Percentiles rank a stretch among this genome's conserved stretches.
Conservation (phyloP, 1,284 basidiomycete genomes). For the Thecaphora thlaspeos region DNA sequence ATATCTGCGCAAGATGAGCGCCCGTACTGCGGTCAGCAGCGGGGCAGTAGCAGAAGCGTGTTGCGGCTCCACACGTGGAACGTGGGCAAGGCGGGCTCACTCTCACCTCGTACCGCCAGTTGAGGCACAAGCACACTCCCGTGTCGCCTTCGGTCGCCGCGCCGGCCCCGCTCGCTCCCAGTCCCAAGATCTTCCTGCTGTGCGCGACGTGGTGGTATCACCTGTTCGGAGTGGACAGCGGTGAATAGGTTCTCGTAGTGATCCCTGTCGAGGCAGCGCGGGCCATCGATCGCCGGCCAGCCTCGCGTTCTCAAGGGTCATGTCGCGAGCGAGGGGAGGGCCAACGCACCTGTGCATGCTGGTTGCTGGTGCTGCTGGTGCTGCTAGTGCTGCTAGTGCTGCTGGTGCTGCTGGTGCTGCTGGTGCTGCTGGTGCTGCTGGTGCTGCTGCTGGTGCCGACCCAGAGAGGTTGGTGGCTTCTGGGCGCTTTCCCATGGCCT, state of each 20-base stretch:
- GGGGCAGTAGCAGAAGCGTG: too few species aligned
- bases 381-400: too few species aligned
- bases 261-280: slow-evolving; percentile 42
- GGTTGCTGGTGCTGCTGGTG: slow-evolving; percentile 21
- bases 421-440: slow-evolving; percentile 25
- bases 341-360: not conserved
- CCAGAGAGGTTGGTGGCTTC: slow-evolving; percentile 53
- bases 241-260: slow-evolving; percentile 54
- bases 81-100: not conserved
- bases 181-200: slow-evolving; percentile 36
- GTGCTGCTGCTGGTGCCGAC: slow-evolving; percentile 35
- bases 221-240: slow-evolving; percentile 40
- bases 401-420: slow-evolving; percentile 22
- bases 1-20: not conserved
- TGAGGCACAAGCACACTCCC: slow-evolving; percentile 46
- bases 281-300: too few species aligned
- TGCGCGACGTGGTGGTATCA: slow-evolving; percentile 51
- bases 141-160: slow-evolving; percentile 3
- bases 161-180: slow-evolving; percentile 1
- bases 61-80: too few species aligned
- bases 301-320: too few species aligned
- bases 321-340: not conserved
- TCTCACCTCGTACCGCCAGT: slow-evolving; percentile 52
- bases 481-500: slow-evolving; percentile 36
- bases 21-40: too few species aligned